phyloP scores from a whole-genome alignment of 495 filamentous ascomycete species.

The Rhypophila decipiens region DNA sequence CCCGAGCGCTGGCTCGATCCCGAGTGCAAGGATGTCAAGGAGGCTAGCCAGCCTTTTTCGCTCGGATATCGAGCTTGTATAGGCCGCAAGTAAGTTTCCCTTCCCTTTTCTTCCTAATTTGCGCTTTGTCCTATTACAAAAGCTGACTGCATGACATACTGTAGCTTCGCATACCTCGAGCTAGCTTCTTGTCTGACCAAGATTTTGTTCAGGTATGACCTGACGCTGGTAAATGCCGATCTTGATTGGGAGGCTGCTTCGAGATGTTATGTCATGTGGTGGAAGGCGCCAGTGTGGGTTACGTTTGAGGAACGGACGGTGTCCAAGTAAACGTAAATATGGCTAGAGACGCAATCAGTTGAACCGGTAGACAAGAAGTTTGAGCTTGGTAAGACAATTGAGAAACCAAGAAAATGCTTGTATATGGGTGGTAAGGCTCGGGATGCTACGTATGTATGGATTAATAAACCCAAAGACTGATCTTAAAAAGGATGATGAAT shows the following conservation, averaged over 20 bases:
- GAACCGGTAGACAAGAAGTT: too few species aligned
- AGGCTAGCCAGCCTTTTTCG: constrained; percentile 1
- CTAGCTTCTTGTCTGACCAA: not conserved
- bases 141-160: too few species aligned
- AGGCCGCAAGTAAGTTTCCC: not conserved
- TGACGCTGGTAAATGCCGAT: not conserved
- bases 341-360: too few species aligned
- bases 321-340: too few species aligned
- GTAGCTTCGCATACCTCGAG: constrained; percentile 2
- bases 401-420: too few species aligned
- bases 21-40: not conserved
- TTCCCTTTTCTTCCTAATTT: not conserved
- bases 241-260: not conserved
- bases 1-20: constrained; percentile 3
- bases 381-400: too few species aligned
- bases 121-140: not conserved
- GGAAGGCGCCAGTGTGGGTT: too few species aligned
- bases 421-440: too few species aligned
- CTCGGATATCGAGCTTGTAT: not conserved
- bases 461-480: too few species aligned
- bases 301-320: too few species aligned
- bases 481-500: too few species aligned
- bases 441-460: too few species aligned
- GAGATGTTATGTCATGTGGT: not conserved
- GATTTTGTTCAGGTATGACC: constrained; percentile 2